Conservation (phyloP, 169 alveolate genomes). For the Eimeria zaria region DNA sequence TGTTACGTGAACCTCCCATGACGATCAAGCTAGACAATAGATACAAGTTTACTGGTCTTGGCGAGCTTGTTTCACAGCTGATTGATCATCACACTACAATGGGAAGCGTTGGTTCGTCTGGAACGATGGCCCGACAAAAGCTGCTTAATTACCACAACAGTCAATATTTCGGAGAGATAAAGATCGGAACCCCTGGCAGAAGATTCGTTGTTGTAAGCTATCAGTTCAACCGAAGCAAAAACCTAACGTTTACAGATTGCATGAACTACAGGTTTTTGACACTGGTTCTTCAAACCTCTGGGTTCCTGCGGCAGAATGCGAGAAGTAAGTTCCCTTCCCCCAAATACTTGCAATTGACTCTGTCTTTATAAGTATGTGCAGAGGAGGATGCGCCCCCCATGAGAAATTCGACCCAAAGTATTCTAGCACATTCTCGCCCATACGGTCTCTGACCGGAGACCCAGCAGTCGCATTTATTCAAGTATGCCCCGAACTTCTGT, state of each 20-base stretch:
- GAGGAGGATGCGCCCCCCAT: constrained; percentile 94
- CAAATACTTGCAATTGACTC: neutral
- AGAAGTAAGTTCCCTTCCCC: neutral
- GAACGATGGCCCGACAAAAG: constrained; percentile 88
- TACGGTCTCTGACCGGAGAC: constrained; percentile 82
- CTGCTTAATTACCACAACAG: constrained; percentile 94
- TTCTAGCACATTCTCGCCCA: constrained; percentile 90
- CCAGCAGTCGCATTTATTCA: constrained; percentile 86
- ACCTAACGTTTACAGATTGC: neutral
- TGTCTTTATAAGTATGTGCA: constrained; percentile 16
- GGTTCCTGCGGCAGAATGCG: constrained; percentile 94
- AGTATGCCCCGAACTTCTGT: neutral
- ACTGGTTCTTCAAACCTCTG: constrained; percentile 95
- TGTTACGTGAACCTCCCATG: constrained; percentile 74
- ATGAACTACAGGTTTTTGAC: constrained; percentile 90
- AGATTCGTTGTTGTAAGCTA: constrained; percentile 92
- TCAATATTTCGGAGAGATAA: constrained; percentile 95
- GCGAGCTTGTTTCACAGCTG: constrained; percentile 79
- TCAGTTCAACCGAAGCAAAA: neutral
- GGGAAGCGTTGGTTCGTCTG: constrained; percentile 69
- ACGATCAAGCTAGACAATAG: constrained; percentile 77
- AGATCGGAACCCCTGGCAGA: constrained; percentile 94
- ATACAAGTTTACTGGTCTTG: constrained; percentile 77
- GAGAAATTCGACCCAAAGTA: constrained; percentile 90
- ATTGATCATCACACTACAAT: constrained; percentile 81